Evolutionary conservation across 1,284 basidiomycete genomes (phyloP).

Genomic region (Heterobasidion occidentale): DNA sequence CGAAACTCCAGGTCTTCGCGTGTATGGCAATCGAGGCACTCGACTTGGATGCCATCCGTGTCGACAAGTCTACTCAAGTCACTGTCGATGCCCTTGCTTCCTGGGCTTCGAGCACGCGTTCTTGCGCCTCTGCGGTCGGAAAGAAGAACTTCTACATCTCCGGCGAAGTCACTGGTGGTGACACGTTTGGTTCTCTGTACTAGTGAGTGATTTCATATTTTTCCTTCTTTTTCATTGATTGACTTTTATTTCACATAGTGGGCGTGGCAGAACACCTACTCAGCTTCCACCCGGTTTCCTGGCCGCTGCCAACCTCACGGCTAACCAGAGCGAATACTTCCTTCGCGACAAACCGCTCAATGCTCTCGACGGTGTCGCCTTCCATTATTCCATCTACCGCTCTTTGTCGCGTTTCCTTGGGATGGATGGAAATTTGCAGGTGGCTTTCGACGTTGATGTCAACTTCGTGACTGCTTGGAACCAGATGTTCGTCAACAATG

Average conservation of each 20-base stretch:
- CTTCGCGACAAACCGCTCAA: slow-evolving; percentile 56
- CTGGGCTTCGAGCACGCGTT: slow-evolving; percentile 69
- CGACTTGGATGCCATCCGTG: slow-evolving; percentile 87
- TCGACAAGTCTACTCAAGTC: slow-evolving; percentile 90
- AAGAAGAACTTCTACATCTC: slow-evolving; percentile 87
- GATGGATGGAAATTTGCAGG: slow-evolving; percentile 88
- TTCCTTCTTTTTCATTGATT: background rate
- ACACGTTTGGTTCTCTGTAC: slow-evolving; percentile 83
- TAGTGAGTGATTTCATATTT: slow-evolving; percentile 38
- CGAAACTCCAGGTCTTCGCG: slow-evolving; percentile 68
- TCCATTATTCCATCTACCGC: slow-evolving; percentile 91
- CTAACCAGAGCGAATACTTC: slow-evolving; percentile 64
- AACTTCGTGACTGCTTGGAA: slow-evolving; percentile 88
- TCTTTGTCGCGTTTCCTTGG: slow-evolving; percentile 77
- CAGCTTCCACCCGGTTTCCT: slow-evolving; percentile 58
- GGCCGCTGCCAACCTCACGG: slow-evolving; percentile 59
- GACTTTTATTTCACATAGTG: slow-evolving; percentile 33
- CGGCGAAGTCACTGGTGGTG: slow-evolving; percentile 92
- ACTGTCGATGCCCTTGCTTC: slow-evolving; percentile 72
- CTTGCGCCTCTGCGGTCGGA: slow-evolving; percentile 61
- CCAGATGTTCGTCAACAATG: slow-evolving; percentile 81
- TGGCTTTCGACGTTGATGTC: slow-evolving; percentile 73
- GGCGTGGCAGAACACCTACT: slow-evolving; percentile 76
- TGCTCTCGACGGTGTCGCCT: slow-evolving; percentile 73
- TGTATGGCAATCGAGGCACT: slow-evolving; percentile 82